Percentiles rank a stretch among this genome's conserved stretches.
These are phyloP conservation scores for Ophiostoma sp. DNA, from an alignment of 2,329 filamentous ascomycete genomes.

Conservation along the genomic window DNA sequence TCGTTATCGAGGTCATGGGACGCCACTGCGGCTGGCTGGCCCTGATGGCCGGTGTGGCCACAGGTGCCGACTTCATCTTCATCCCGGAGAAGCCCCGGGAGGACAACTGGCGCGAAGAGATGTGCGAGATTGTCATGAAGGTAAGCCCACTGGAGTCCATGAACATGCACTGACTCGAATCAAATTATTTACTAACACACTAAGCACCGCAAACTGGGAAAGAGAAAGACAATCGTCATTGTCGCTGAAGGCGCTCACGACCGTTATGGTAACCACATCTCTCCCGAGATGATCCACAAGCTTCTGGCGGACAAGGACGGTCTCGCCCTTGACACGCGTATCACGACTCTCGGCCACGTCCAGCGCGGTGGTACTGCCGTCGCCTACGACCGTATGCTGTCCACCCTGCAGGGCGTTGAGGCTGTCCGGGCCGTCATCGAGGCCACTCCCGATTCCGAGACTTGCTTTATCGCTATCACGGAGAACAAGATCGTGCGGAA, in stretches of 20 bases:
- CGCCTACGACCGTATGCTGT: conserved; percentile 90
- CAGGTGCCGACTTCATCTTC: conserved; percentile 94
- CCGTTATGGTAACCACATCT: conserved; percentile 78
- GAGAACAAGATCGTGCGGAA: conserved; percentile 97
- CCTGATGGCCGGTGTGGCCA: conserved; percentile 92
- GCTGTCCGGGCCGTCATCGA: conserved; percentile 90
- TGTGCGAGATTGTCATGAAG: conserved; percentile 75
- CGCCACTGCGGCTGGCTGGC: conserved; percentile 97
- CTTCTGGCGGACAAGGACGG: conserved; percentile 74
- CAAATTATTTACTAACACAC: conserved; percentile 30
- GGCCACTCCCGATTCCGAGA: conserved; percentile 83
- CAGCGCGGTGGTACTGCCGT: conserved; percentile 91
- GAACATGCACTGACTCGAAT: neutral
- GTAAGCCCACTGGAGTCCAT: conserved; percentile 42
- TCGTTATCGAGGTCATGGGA: conserved; percentile 98
- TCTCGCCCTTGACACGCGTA: conserved; percentile 83
- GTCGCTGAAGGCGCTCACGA: conserved; percentile 94
- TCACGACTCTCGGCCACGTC: conserved; percentile 95
- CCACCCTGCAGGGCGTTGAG: conserved; percentile 90
- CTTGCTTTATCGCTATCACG: conserved; percentile 91
- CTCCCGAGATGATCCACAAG: conserved; percentile 77
- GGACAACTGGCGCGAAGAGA: conserved; percentile 85
- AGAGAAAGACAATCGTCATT: conserved; percentile 97
- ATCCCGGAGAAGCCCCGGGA: conserved; percentile 90
- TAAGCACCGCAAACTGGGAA: conserved; percentile 82